A percentile compares a stretch with the other conserved stretches of the same genome.
Evolutionary conservation across 1,284 basidiomycete species (phyloP).

Genomic region (Coriolopsis trogii): DNA sequence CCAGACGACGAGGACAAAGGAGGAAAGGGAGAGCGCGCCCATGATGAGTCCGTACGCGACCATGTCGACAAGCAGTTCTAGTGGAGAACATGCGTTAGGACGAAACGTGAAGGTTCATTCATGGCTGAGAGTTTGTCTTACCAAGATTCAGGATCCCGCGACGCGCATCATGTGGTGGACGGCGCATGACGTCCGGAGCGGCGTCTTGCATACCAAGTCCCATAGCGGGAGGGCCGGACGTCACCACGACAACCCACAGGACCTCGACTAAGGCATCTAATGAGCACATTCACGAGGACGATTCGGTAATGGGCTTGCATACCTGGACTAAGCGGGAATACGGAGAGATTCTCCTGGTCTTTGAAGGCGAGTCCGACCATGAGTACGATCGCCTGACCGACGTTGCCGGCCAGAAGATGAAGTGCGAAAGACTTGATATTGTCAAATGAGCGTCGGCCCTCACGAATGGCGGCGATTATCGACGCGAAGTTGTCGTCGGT

Average conservation of each 20-base stretch:
- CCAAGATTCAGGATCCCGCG: constrained; percentile 48
- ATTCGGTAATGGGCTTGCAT: no score
- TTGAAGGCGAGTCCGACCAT: constrained; percentile 72
- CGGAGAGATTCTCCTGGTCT: constrained; percentile 54
- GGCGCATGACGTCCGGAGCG: constrained; percentile 58
- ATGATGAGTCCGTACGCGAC: constrained; percentile 68
- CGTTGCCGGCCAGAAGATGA: constrained; percentile 58
- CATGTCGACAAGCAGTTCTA: constrained; percentile 54
- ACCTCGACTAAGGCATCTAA: constrained; percentile 52
- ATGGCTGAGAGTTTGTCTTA: not conserved
- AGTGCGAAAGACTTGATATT: constrained; percentile 50
- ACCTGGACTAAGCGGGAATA: constrained; percentile 56
- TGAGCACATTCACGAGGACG: not conserved
- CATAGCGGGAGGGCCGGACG: constrained; percentile 58
- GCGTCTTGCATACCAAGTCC: constrained; percentile 64
- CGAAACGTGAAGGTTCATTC: no score
- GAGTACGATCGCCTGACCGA: constrained; percentile 61
- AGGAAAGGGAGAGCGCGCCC: constrained; percentile 54
- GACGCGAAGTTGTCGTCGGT: constrained; percentile 77
- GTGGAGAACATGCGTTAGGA: constrained; percentile 21
- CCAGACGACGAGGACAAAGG: constrained; percentile 59
- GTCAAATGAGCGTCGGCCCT: constrained; percentile 56
- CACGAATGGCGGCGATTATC: constrained; percentile 67
- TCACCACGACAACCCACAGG: constrained; percentile 59
- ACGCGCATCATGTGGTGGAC: constrained; percentile 51